phyloP scores from a whole-genome alignment of 2,329 filamentous ascomycete genomes.

The Aschersonia sp. region DNA sequence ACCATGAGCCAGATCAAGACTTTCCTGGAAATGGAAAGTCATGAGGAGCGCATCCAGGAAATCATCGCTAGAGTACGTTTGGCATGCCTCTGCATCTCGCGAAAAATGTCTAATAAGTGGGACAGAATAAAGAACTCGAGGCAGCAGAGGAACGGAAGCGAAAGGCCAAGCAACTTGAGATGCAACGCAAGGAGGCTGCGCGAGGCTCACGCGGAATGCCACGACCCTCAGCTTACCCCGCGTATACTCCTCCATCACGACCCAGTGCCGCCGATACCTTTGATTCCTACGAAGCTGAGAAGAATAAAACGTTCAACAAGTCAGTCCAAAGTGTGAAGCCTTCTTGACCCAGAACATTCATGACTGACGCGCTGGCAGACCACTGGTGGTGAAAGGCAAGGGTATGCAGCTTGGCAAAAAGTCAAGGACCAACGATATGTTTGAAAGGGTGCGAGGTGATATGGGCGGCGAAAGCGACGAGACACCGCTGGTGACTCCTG shows the following conservation, averaged over 20 bases:
- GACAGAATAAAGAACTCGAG: constrained; percentile 92
- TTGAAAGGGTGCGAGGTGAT: constrained; percentile 85
- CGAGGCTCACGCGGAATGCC: constrained; percentile 56
- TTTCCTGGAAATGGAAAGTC: constrained; percentile 97
- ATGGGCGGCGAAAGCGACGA: constrained; percentile 78
- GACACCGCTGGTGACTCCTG: constrained; percentile 51
- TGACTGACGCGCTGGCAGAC: constrained; percentile 18
- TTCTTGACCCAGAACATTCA: background rate
- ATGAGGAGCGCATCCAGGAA: constrained; percentile 97
- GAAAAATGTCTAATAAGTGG: background rate
- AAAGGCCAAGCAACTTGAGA: constrained; percentile 95
- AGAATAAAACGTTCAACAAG: constrained; percentile 83
- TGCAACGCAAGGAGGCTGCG: constrained; percentile 94
- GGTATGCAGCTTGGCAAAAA: constrained; percentile 99
- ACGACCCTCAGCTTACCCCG: constrained; percentile 70
- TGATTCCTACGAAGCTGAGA: constrained; percentile 91
- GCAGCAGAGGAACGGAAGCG: constrained; percentile 96
- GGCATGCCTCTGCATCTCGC: background rate
- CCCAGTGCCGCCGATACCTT: constrained; percentile 67
- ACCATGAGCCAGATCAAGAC: constrained; percentile 97
- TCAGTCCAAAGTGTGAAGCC: constrained; percentile 22
- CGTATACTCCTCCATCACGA: constrained; percentile 69
- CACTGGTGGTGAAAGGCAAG: constrained; percentile 68
- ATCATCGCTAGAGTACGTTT: constrained; percentile 72
- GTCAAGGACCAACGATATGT: constrained; percentile 94